Percentiles rank a stretch among this genome's conserved stretches.
Conservation (phyloP, 2,329 filamentous ascomycete species). For the Curvularia verruculosa region DNA sequence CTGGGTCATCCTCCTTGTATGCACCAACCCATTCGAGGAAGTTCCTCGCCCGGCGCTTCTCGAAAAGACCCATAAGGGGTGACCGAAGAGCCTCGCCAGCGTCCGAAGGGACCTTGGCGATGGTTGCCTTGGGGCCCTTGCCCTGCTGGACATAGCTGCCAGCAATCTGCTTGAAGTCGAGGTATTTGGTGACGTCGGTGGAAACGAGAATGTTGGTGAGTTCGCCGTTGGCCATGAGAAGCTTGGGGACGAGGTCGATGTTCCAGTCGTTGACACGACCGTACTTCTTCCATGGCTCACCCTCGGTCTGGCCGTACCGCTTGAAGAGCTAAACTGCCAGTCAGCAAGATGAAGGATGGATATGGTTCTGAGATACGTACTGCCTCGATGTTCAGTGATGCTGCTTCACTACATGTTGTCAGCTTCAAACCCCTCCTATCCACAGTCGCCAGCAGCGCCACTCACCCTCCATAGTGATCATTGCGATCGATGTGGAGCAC, state of each 20-base stretch:
- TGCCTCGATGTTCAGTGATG: constrained; percentile 90
- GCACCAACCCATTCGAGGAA: constrained; percentile 95
- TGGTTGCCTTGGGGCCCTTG: constrained; percentile 78
- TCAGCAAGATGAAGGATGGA: constrained; percentile 51
- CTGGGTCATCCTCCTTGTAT: constrained; percentile 80
- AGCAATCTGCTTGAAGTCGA: constrained; percentile 70
- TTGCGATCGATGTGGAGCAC: constrained; percentile 99
- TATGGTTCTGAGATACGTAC: constrained; percentile 59
- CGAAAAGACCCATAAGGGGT: constrained; percentile 94
- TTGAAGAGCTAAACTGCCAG: constrained; percentile 77
- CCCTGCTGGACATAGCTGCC: constrained; percentile 97
- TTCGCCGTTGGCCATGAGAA: constrained; percentile 98
- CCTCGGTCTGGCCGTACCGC: constrained; percentile 85
- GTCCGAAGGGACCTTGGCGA: constrained; percentile 96
- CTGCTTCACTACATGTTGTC: constrained; percentile 73
- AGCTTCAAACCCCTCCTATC: constrained; percentile 20
- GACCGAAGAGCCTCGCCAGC: constrained; percentile 85
- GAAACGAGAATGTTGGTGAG: constrained; percentile 98
- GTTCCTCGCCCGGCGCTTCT: constrained; percentile 95
- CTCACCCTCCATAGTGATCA: constrained; percentile 96
- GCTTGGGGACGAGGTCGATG: constrained; percentile 97
- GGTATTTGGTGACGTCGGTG: constrained; percentile 70
- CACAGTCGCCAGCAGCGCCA: constrained; percentile 31
- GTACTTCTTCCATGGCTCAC: constrained; percentile 98
- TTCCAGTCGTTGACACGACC: constrained; percentile 98